Evolutionary conservation across 768 basidiomycete genomes (phyloP).

Genomic region (Pholiota molesta): DNA sequence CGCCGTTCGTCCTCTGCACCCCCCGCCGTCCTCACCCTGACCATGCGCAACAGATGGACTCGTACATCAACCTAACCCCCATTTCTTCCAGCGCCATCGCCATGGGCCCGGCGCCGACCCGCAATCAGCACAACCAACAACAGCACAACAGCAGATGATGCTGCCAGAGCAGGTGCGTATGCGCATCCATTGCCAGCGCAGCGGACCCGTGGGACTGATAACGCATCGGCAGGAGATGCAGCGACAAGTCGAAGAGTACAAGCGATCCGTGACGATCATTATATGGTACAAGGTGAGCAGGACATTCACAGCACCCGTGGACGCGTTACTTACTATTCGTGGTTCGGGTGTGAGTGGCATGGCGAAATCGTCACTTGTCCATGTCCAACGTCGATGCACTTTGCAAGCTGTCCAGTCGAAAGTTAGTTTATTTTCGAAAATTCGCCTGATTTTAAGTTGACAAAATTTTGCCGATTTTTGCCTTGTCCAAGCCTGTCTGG

Average conservation of each 20-base stretch:
- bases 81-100: neutral
- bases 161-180: slow-evolving; percentile 11
- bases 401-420: no score
- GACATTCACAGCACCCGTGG: neutral
- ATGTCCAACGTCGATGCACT: no score
- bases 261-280: slow-evolving; percentile 63
- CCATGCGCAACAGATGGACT: slow-evolving; percentile 23
- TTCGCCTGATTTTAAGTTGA: no score
- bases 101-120: slow-evolving; percentile 4
- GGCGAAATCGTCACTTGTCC: no score
- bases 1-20: slow-evolving; percentile 11
- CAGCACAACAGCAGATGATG: slow-evolving; percentile 2
- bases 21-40: slow-evolving; percentile 12
- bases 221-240: slow-evolving; percentile 36
- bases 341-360: no score
- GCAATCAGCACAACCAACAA: slow-evolving; percentile 2
- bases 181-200: neutral
- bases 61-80: slow-evolving; percentile 7
- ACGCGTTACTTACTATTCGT: no score
- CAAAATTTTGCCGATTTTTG: no score
- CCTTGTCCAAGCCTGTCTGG: no score
- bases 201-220: slow-evolving; percentile 12
- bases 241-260: slow-evolving; percentile 45
- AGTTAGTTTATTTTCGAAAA: no score
- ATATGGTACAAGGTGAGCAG: slow-evolving; percentile 67